Percentiles rank a stretch among this genome's conserved stretches.
These are phyloP conservation scores for Lasiodiplodia citricola DNA, from an alignment of 2,329 filamentous ascomycete genomes.

Conservation along the genomic window DNA sequence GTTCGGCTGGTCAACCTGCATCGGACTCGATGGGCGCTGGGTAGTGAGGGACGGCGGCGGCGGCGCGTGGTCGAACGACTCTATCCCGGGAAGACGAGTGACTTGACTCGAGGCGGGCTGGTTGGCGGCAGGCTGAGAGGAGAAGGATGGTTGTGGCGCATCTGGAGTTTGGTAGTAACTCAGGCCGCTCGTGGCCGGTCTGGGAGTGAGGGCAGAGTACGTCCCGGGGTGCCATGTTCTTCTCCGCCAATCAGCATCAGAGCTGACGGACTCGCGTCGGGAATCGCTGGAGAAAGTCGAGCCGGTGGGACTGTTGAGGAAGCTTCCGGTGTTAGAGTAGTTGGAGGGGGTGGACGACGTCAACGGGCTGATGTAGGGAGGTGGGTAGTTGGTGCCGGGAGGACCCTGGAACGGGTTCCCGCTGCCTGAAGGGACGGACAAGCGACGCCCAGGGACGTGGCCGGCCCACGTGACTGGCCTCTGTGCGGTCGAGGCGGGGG, in stretches of 20 bases:
- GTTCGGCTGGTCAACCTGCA: conserved; percentile 70
- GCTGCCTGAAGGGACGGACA: conserved; percentile 77
- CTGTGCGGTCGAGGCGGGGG: conserved; percentile 73
- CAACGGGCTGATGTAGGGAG: conserved; percentile 61
- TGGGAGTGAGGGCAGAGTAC: conserved; percentile 61
- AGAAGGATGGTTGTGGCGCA: conserved; percentile 61
- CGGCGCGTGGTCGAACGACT: conserved; percentile 83
- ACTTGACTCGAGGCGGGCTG: conserved; percentile 62
- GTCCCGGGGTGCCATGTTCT: conserved; percentile 91
- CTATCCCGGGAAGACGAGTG: conserved; percentile 83
- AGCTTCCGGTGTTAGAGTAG: conserved; percentile 64
- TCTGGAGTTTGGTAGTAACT: conserved; percentile 77
- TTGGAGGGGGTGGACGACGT: conserved; percentile 60
- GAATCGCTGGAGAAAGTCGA: conserved; percentile 65
- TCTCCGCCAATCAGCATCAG: conserved; percentile 79
- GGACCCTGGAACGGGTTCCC: conserved; percentile 73
- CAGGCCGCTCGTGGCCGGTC: conserved; percentile 73
- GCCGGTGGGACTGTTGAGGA: conserved; percentile 70
- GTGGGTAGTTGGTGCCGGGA: conserved; percentile 62
- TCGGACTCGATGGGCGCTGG: conserved; percentile 72
- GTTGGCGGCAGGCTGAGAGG: conserved; percentile 39
- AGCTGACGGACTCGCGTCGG: conserved; percentile 68
- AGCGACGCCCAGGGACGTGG: conserved; percentile 71
- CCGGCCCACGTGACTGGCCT: conserved; percentile 73
- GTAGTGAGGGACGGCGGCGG: conserved; percentile 67